Base-by-base conservation (phyloP, 1,139 yeast genomes). In the Candida sanyaensis region DNA sequence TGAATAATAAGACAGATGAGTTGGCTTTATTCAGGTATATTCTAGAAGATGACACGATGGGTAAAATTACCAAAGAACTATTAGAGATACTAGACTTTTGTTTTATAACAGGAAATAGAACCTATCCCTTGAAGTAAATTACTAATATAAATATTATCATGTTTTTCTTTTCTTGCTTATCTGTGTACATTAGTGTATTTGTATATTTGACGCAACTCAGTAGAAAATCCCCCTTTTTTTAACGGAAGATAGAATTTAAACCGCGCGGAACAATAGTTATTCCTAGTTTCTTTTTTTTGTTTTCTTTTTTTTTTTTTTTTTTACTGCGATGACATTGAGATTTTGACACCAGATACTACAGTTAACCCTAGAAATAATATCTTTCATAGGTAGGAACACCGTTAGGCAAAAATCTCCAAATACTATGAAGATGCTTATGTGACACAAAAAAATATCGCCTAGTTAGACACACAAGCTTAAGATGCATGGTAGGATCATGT, bases 1-100 rank as follows among this genome's bases (percentile, higher is more conserved):
- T 70, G 51, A 62, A 61, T 21, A 69, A 70, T 34, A 59, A 64
- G 31, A 58, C 63, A 6, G 78, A 75, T 49, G 77, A 74, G 52
- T 56, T 69, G 33, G 58, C 59, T 12, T 55, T 52, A 26, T 72
- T 62, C 51, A 65, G 68, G 46, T 75, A 74, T 49, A 55, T 66
- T 7, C 50, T 58, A 2, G 46, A 55, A 21, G 58, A 37, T 24
- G 38, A 54, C 46, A 17, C 42, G 17, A 41, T 45, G 40, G 51
- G 49, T 3, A 29, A 40, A 3, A 29, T 61, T 9, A 44, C 50
- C 1, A 46, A 49, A 10, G 55, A 50, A 23, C 43, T 70, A 41
- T 52, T 64, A 42, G 51, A 52, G 9, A 52, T 60, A 5, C 50
- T 71, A 17, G 57, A 62, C 37, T 70, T 56, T 51, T 71, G 77